Conservation (phyloP, 73 alveolate species). For the Paramecium caudatum region DNA sequence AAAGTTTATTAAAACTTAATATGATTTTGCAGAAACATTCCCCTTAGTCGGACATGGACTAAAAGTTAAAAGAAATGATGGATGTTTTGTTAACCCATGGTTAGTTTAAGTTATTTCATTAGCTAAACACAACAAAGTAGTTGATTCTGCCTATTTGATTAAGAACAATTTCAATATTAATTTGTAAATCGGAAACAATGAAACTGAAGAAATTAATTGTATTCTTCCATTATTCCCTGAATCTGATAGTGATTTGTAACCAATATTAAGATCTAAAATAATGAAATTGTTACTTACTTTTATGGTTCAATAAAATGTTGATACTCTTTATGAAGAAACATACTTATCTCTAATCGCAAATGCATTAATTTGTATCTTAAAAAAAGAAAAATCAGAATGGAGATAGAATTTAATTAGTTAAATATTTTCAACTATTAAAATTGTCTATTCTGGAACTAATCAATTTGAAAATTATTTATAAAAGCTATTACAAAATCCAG, state of each 20-base stretch:
- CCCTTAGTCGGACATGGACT: constrained; percentile 66
- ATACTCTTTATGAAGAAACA: background rate
- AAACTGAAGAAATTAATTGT: constrained; percentile 19
- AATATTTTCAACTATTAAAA: background rate
- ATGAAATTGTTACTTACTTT: background rate
- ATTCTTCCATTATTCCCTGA: background rate
- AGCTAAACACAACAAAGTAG: constrained; percentile 59
- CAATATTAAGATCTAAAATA: background rate
- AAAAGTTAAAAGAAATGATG: constrained; percentile 56
- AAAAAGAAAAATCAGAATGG: background rate
- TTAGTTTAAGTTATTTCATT: background rate
- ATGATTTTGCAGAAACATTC: constrained; percentile 69
- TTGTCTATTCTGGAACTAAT: background rate
- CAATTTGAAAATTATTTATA: constrained; percentile 47
- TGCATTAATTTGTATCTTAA: background rate
- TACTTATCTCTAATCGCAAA: background rate
- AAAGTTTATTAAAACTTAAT: constrained; percentile 4
- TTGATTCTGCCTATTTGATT: constrained; percentile 17
- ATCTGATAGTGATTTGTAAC: background rate
- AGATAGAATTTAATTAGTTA: background rate
- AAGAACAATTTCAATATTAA: background rate
- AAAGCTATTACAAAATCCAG: constrained; percentile 50
- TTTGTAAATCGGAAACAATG: background rate
- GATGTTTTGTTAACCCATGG: constrained; percentile 59
- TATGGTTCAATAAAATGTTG: background rate